These are phyloP conservation scores for Cytospora schulzeri DNA, from an alignment of 2,329 filamentous ascomycete genomes.

Conservation along the genomic window DNA sequence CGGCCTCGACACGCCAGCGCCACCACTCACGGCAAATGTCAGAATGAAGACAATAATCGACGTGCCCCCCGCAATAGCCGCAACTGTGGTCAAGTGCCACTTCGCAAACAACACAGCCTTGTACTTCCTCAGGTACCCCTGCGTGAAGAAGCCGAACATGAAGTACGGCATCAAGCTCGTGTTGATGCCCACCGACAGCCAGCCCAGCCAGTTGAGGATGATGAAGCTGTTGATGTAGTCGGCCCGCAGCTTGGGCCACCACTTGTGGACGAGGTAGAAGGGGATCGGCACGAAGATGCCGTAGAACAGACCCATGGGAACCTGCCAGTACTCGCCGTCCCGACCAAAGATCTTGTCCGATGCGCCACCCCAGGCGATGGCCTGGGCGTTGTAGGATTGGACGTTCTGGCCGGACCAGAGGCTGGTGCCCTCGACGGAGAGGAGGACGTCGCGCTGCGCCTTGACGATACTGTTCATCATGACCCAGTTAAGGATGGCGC, in stretches of 20 bases:
- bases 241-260: conserved; percentile 35
- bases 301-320: conserved; percentile 42
- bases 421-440: conserved; percentile 44
- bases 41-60: conserved; percentile 33
- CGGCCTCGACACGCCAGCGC: neutral
- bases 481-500: conserved; percentile 47
- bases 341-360: no score
- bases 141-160: conserved; percentile 38
- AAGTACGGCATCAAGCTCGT: conserved; percentile 39
- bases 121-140: conserved; percentile 35
- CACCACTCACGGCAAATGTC: conserved; percentile 20
- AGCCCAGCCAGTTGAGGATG: conserved; percentile 45
- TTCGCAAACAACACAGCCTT: conserved; percentile 34
- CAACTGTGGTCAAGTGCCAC: conserved; percentile 36
- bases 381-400: conserved; percentile 47
- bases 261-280: conserved; percentile 39
- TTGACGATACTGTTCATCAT: conserved; percentile 49
- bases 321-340: no score
- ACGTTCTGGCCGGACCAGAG: conserved; percentile 53
- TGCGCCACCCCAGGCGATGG: conserved; percentile 35
- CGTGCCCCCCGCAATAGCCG: conserved; percentile 34
- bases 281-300: conserved; percentile 48
- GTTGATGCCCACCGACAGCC: conserved; percentile 46
- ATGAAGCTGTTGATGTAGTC: conserved; percentile 44
- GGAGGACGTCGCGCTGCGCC: conserved; percentile 45